Percentiles rank a stretch among this genome's conserved stretches.
Conservation (phyloP, 495 filamentous ascomycete species). For the Pseudotulostoma volvatum region DNA sequence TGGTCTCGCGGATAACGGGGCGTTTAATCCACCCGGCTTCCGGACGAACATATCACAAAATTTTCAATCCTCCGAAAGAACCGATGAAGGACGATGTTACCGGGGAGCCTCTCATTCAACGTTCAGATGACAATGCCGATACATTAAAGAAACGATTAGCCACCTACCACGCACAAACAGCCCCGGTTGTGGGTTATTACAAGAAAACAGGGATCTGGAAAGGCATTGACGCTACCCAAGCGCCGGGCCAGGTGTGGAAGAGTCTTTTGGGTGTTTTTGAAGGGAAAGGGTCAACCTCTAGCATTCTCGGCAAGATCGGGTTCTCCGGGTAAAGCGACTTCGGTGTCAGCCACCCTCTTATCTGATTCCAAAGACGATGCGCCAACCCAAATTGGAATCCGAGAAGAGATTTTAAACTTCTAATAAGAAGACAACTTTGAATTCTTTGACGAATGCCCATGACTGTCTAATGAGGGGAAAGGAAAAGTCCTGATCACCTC, state of each 20-base stretch:
- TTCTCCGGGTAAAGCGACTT: slow-evolving; percentile 2
- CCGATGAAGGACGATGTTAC: slow-evolving; percentile 93
- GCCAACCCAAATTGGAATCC: background rate
- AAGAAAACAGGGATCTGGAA: slow-evolving; percentile 93
- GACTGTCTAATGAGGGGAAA: slow-evolving; percentile 3
- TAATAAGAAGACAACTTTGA: too few relatives aligned
- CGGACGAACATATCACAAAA: slow-evolving; percentile 90
- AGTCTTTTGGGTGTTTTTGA: slow-evolving; percentile 74
- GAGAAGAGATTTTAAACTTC: slow-evolving; percentile 1
- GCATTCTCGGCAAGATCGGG: slow-evolving; percentile 9
- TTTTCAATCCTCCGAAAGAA: slow-evolving; percentile 96
- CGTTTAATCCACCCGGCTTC: slow-evolving; percentile 90
- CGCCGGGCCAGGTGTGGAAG: slow-evolving; percentile 92
- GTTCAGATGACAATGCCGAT: slow-evolving; percentile 94
- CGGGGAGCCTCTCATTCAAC: slow-evolving; percentile 91
- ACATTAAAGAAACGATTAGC: slow-evolving; percentile 85
- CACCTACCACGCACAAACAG: slow-evolving; percentile 89
- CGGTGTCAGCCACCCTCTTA: background rate
- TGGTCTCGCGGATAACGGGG: slow-evolving; percentile 92
- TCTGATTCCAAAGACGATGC: background rate
- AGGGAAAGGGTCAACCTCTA: slow-evolving; percentile 26
- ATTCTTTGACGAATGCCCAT: slow-evolving; percentile 5
- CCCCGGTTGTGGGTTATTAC: slow-evolving; percentile 89
- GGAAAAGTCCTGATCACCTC: too few relatives aligned
- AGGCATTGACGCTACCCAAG: slow-evolving; percentile 89